phyloP scores from a whole-genome alignment of 805 yeast genomes.

The Nakazawaea peltata region DNA sequence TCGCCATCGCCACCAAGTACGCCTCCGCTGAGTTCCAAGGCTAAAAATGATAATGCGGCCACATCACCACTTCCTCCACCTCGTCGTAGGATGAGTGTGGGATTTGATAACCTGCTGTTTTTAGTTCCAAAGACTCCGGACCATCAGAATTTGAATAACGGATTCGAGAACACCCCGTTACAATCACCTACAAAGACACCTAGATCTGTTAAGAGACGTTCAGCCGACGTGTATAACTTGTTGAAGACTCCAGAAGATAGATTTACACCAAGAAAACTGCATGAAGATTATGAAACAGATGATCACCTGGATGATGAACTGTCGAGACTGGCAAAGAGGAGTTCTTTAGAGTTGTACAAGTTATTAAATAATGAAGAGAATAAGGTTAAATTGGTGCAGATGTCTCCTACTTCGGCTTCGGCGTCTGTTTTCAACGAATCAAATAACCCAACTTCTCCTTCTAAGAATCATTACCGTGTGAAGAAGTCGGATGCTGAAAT shows the following conservation, averaged over 20 bases:
- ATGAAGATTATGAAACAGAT: neutral
- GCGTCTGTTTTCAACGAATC: slow-evolving; percentile 21
- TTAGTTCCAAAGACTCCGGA: slow-evolving; percentile 22
- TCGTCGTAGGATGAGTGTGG: slow-evolving; percentile 5
- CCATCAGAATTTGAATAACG: slow-evolving; percentile 16
- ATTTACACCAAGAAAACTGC: neutral
- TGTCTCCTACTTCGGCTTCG: slow-evolving; percentile 15
- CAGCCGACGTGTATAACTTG: slow-evolving; percentile 26
- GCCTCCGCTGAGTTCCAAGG: neutral
- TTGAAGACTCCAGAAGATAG: slow-evolving; percentile 25
- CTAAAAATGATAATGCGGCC: neutral
- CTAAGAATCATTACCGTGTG: slow-evolving; percentile 16
- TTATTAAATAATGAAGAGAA: slow-evolving; percentile 15
- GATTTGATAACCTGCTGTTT: neutral
- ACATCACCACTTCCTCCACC: neutral
- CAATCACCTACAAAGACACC: slow-evolving; percentile 23
- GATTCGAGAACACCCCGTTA: slow-evolving; percentile 23
- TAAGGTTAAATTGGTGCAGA: slow-evolving; percentile 2
- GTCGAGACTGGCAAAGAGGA: slow-evolving; percentile 17
- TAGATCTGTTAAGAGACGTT: slow-evolving; percentile 21
- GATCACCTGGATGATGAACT: slow-evolving; percentile 5
- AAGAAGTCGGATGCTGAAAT: slow-evolving; percentile 24
- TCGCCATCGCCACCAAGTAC: slow-evolving; percentile 7
- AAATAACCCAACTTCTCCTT: slow-evolving; percentile 15
- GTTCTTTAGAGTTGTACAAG: slow-evolving; percentile 23